Percentiles rank a stretch among this genome's conserved stretches.
These are phyloP conservation scores for Citrullus amarus DNA, from an alignment of 306 rosid species.

Conservation along the genomic window DNA sequence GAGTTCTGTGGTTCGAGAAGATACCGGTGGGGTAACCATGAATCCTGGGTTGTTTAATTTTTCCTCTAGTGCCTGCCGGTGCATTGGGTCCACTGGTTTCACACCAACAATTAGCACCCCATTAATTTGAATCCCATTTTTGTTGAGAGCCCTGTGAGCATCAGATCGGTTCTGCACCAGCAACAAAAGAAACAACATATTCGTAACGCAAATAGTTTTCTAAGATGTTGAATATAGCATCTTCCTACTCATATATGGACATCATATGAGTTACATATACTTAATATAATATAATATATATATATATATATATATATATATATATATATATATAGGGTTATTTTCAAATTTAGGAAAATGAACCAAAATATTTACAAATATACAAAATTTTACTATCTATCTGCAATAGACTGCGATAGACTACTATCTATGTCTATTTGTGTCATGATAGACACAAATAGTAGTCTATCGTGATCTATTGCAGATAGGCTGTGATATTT, in stretches of 20 bases:
- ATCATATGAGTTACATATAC: background rate
- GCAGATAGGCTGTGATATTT: no score
- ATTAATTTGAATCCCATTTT: constrained; percentile 80
- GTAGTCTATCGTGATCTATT: no score
- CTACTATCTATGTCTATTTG: no score
- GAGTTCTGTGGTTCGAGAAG: constrained; percentile 36
- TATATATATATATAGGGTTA: no score
- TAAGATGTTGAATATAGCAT: background rate
- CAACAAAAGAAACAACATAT: constrained; percentile 5
- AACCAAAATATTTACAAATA: no score
- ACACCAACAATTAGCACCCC: constrained; percentile 87
- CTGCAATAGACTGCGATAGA: no score
- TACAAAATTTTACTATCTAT: no score
- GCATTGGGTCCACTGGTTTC: constrained; percentile 91
- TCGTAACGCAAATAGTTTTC: background rate
- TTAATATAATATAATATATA: background rate
- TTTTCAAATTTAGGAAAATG: no score
- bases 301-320: no score
- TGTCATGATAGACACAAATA: no score
- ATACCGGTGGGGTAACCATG: constrained; percentile 53
- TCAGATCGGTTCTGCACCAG: constrained; percentile 66
- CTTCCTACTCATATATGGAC: background rate
- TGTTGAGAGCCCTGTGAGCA: constrained; percentile 85
- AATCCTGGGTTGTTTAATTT: constrained; percentile 60
- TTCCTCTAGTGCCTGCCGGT: constrained; percentile 64